Conservation (phyloP, 2,329 filamentous ascomycete species). For the Sporothrix protearum region DNA sequence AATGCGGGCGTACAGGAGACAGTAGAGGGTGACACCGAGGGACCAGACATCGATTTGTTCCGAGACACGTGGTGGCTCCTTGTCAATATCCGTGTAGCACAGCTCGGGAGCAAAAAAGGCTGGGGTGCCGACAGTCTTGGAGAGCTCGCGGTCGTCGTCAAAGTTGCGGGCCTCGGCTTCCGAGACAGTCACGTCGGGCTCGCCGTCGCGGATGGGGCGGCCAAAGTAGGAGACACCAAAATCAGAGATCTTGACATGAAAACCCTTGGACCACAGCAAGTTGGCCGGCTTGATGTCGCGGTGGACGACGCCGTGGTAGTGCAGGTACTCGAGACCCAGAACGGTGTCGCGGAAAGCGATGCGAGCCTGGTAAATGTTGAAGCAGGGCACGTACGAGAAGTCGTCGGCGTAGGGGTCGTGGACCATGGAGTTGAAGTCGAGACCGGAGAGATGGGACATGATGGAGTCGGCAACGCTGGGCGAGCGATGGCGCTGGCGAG, state of each 20-base stretch:
- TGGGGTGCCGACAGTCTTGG: constrained; percentile 95
- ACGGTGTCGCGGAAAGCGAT: constrained; percentile 89
- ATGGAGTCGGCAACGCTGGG: constrained; percentile 78
- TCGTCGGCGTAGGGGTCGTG: constrained; percentile 76
- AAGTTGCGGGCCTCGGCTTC: constrained; percentile 83
- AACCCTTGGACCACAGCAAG: constrained; percentile 77
- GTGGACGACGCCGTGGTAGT: constrained; percentile 81
- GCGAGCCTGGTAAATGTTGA: constrained; percentile 79
- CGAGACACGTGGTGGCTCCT: constrained; percentile 71
- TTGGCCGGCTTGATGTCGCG: constrained; percentile 88
- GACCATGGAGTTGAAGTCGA: constrained; percentile 55
- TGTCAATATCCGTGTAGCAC: constrained; percentile 77
- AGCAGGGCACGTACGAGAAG: constrained; percentile 87
- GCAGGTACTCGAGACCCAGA: constrained; percentile 86
- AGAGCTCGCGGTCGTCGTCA: constrained; percentile 91
- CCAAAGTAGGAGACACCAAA: constrained; percentile 98
- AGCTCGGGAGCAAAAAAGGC: constrained; percentile 97
- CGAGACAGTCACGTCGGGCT: constrained; percentile 66
- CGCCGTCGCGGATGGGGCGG: constrained; percentile 76
- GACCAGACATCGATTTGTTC: constrained; percentile 98
- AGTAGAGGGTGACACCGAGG: constrained; percentile 91
- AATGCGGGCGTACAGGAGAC: constrained; percentile 87
- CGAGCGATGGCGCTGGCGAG: constrained; percentile 59
- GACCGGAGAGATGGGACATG: constrained; percentile 65
- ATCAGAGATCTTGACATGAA: constrained; percentile 94